These are phyloP conservation scores for Russula griseocarnosa DNA, from an alignment of 768 basidiomycete species.

Conservation along the genomic window DNA sequence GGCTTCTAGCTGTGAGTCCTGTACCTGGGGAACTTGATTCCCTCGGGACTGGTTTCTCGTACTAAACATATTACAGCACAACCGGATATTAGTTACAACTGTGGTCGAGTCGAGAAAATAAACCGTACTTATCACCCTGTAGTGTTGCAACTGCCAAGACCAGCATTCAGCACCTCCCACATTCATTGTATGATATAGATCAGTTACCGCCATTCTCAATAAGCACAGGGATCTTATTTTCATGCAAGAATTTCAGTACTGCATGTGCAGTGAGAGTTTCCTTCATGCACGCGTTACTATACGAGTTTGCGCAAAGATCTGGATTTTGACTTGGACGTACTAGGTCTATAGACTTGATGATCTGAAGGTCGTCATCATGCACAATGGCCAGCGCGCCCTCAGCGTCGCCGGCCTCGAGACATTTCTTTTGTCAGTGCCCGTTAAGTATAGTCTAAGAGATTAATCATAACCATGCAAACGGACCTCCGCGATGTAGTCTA, in stretches of 20 bases:
- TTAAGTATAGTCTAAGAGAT: not conserved
- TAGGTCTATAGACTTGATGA: slow-evolving; percentile 9
- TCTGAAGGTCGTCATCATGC: slow-evolving; percentile 18
- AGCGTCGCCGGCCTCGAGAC: not conserved
- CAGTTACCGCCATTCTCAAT: slow-evolving; percentile 15
- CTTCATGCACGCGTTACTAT: not conserved
- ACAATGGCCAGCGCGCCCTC: not conserved
- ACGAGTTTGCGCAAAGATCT: not conserved
- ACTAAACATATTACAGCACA: too few relatives aligned
- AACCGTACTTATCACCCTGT: not conserved
- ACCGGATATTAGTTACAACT: too few relatives aligned
- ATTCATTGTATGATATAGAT: not conserved
- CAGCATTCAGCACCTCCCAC: not conserved
- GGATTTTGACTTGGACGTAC: slow-evolving; percentile 1
- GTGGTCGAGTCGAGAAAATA: too few relatives aligned
- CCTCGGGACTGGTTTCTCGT: too few relatives aligned
- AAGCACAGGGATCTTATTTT: not conserved
- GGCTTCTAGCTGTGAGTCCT: too few relatives aligned
- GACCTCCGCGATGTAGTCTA: slow-evolving; percentile 17
- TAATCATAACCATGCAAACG: not conserved
- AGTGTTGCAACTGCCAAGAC: slow-evolving; percentile 5
- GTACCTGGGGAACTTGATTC: too few relatives aligned
- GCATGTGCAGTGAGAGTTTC: slow-evolving; percentile 2
- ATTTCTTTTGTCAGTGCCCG: slow-evolving; percentile 7
- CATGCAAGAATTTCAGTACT: slow-evolving; percentile 4